These are phyloP conservation scores for Globisporangium camurandrum DNA, from an alignment of 352 stramenopile species.

Conservation along the genomic window DNA sequence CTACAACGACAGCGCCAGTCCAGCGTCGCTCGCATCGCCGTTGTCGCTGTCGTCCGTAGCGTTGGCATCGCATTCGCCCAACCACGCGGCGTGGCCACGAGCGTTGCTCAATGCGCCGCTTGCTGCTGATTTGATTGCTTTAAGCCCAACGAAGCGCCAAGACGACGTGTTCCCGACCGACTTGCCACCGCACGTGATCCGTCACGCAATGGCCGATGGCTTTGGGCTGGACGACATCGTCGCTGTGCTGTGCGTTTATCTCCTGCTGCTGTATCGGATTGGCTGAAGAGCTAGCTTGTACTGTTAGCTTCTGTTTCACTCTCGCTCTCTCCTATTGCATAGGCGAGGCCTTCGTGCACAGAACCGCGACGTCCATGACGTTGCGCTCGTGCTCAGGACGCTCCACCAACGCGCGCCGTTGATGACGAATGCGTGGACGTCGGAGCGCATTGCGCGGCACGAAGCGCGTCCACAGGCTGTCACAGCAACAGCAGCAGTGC, in stretches of 20 bases:
- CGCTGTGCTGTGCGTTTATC: conserved; percentile 40
- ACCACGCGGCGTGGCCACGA: conserved; percentile 10
- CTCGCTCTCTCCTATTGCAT: background rate
- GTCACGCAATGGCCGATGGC: conserved; percentile 39
- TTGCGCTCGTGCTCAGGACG: conserved; percentile 26
- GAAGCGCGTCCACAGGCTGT: conserved; percentile 1
- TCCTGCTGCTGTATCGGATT: background rate
- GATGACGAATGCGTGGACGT: conserved; percentile 49
- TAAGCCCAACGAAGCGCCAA: conserved; percentile 42
- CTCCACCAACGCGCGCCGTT: conserved; percentile 37
- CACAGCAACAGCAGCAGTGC: background rate
- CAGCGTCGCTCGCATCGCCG: background rate
- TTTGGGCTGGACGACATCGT: conserved; percentile 40
- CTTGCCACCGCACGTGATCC: conserved; percentile 38
- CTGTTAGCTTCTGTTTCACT: background rate
- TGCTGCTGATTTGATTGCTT: conserved; percentile 27
- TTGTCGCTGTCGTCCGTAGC: background rate
- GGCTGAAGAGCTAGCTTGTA: background rate
- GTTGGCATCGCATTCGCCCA: background rate
- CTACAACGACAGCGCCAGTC: conserved; percentile 12
- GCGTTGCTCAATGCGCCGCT: conserved; percentile 34
- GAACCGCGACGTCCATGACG: conserved; percentile 28
- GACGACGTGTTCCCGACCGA: conserved; percentile 42
- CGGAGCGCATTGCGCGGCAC: conserved; percentile 23
- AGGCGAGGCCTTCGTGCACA: conserved; percentile 52